Conservation (phyloP, 352 stramenopile genomes). For the Phytophthora macrochlamydospora region DNA sequence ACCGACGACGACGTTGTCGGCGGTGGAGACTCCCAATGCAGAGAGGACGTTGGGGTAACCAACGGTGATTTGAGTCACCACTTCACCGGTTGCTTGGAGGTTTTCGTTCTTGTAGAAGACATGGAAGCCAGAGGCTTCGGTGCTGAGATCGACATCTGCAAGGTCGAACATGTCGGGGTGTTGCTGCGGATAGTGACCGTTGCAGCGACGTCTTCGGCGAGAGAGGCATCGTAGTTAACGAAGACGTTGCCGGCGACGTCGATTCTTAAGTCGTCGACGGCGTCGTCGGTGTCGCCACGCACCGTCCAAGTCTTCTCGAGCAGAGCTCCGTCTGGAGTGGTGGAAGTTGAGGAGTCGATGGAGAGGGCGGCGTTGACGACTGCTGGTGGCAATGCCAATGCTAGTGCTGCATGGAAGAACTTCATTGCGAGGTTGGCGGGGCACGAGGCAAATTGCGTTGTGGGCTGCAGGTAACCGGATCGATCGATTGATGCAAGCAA, state of each 20-base stretch:
- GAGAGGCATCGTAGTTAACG: conserved; percentile 41
- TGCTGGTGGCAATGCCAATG: conserved; percentile 4
- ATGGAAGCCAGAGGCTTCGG: conserved; percentile 26
- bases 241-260: conserved; percentile 46
- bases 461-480: conserved; percentile 2
- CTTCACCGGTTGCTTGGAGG: conserved; percentile 22
- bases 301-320: conserved; percentile 43
- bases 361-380: conserved; percentile 11
- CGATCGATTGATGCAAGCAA: too few relatives aligned
- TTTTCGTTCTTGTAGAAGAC: conserved; percentile 53
- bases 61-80: conserved; percentile 41
- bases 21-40: conserved; percentile 9
- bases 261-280: conserved; percentile 28
- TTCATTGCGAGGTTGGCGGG: conserved; percentile 10
- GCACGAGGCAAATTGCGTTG: conserved; percentile 23
- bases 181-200: conserved; percentile 35
- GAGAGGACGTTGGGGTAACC: conserved; percentile 27
- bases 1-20: conserved; percentile 35
- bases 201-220: conserved; percentile 24
- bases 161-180: conserved; percentile 32
- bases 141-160: conserved; percentile 34
- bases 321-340: conserved; percentile 11
- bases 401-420: conserved; percentile 3
- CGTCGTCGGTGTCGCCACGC: conserved; percentile 4
- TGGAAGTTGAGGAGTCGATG: conserved; percentile 16